Evolutionary conservation across 2,329 filamentous ascomycete species (phyloP).

Genomic region (Myriangium duriaei): DNA sequence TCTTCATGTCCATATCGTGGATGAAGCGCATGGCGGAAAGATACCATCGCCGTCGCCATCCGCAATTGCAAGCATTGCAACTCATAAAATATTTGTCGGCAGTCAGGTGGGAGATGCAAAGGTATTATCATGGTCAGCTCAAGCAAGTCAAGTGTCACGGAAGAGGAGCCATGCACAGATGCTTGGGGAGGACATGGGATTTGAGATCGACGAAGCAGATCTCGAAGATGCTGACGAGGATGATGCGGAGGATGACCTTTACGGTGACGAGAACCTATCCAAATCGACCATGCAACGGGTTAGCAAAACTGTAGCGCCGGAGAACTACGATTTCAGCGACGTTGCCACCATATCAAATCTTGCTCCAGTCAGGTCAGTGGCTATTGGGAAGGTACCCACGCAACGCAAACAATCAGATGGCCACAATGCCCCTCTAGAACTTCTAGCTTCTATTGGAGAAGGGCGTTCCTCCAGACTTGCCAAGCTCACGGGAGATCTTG

Average conservation of each 20-base stretch:
- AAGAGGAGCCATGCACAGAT: slow-evolving; percentile 51
- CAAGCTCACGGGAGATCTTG: slow-evolving; percentile 64
- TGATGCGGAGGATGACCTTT: slow-evolving; percentile 49
- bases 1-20: slow-evolving; percentile 57
- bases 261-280: slow-evolving; percentile 43
- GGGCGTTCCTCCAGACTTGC: slow-evolving; percentile 59
- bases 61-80: slow-evolving; percentile 56
- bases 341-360: slow-evolving; percentile 68
- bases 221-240: slow-evolving; percentile 42
- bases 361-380: slow-evolving; percentile 65
- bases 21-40: slow-evolving; percentile 48
- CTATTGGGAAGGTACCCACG: slow-evolving; percentile 47
- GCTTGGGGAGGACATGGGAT: slow-evolving; percentile 37
- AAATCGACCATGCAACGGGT: slow-evolving; percentile 26
- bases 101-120: slow-evolving; percentile 74
- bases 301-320: slow-evolving; percentile 36
- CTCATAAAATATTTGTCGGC: slow-evolving; percentile 66
- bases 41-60: slow-evolving; percentile 52
- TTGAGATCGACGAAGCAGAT: slow-evolving; percentile 45
- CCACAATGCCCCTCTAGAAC: slow-evolving; percentile 28
- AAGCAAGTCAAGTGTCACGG: slow-evolving; percentile 47
- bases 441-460: slow-evolving; percentile 47
- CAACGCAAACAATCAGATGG: slow-evolving; percentile 16
- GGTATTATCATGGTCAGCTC: slow-evolving; percentile 66
- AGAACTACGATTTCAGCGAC: slow-evolving; percentile 59